These are phyloP conservation scores for Venturiaceae sp. DNA, from an alignment of 2,329 filamentous ascomycete species.

Conservation along the genomic window DNA sequence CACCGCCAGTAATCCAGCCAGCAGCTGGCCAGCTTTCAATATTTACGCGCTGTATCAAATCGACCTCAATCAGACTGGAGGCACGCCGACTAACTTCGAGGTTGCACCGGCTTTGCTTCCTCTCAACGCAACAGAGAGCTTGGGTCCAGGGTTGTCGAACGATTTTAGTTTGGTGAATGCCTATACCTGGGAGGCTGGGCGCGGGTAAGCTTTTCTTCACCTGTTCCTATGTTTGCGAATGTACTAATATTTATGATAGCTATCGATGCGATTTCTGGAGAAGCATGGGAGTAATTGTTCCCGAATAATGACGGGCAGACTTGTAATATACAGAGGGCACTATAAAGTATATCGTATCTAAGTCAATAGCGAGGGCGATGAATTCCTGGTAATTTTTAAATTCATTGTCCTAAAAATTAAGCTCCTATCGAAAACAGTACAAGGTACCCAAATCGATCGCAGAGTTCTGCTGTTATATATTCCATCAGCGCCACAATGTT, in stretches of 20 bases:
- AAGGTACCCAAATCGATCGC: too few relatives aligned
- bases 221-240: neutral
- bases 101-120: neutral
- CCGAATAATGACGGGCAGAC: neutral
- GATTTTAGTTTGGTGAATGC: neutral
- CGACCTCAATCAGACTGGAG: neutral
- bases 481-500: too few relatives aligned
- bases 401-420: too few relatives aligned
- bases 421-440: too few relatives aligned
- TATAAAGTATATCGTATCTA: neutral
- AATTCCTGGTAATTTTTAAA: too few relatives aligned
- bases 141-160: neutral
- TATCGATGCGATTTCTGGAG: neutral
- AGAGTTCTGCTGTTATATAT: too few relatives aligned
- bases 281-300: neutral
- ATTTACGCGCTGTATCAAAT: neutral
- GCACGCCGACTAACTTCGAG: neutral
- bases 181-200: neutral
- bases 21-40: neutral
- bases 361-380: neutral
- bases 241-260: neutral
- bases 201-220: neutral
- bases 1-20: neutral
- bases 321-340: neutral
- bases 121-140: neutral